These are phyloP conservation scores for Lantana camara DNA, from an alignment of 257 asterid genomes.

Conservation along the genomic window DNA sequence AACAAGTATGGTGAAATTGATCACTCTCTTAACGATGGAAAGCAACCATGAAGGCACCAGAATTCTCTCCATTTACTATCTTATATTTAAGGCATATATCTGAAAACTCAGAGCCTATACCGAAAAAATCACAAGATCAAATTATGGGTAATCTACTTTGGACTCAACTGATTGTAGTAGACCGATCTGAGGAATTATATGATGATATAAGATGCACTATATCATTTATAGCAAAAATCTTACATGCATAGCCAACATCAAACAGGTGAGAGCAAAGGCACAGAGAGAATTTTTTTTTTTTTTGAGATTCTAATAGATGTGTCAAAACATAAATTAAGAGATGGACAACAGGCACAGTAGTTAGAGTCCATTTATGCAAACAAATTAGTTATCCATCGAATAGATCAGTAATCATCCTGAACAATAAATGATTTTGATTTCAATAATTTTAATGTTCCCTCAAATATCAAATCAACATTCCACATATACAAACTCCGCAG, in stretches of 20 bases:
- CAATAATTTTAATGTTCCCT: background rate
- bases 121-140: background rate
- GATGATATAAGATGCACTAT: background rate
- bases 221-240: background rate
- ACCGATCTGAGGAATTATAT: slow-evolving; percentile 3
- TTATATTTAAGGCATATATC: background rate
- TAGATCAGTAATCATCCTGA: background rate
- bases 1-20: background rate
- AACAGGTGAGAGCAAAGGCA: background rate
- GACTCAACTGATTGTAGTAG: background rate
- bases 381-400: background rate
- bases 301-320: background rate
- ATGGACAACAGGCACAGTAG: slow-evolving; percentile 6
- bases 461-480: background rate
- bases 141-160: background rate
- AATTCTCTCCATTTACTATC: background rate
- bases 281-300: background rate
- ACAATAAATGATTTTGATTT: background rate
- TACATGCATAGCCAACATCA: background rate
- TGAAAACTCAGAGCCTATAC: background rate
- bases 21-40: background rate
- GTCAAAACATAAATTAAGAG: background rate
- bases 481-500: no score
- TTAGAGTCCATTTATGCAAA: background rate
- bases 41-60: background rate